A percentile compares a stretch with the other conserved stretches of the same genome.
phyloP scores from a whole-genome alignment of 1,284 basidiomycete species.

The Papiliotrema nemorosa region DNA sequence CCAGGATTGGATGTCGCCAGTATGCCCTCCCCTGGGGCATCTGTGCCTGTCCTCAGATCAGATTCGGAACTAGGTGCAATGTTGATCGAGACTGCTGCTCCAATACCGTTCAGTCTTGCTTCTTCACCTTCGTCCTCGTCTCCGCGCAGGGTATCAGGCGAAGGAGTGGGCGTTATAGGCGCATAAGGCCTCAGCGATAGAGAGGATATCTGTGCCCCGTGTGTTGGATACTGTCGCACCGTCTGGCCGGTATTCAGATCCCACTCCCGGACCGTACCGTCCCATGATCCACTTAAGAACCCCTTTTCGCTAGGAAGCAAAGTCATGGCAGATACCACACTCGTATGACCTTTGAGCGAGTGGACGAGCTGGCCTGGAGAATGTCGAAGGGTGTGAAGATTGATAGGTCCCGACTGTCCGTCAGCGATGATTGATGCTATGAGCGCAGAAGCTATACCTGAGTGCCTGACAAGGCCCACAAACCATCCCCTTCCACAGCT shows the following conservation, averaged over 20 bases:
- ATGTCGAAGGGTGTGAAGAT: slow-evolving; percentile 88
- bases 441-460: slow-evolving; percentile 57
- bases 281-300: slow-evolving; percentile 91
- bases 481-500: slow-evolving; percentile 80
- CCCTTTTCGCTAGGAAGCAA: slow-evolving; percentile 76
- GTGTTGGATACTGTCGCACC: slow-evolving; percentile 72
- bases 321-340: slow-evolving; percentile 79
- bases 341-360: slow-evolving; percentile 66
- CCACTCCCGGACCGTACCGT: slow-evolving; percentile 90
- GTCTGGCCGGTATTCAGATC: slow-evolving; percentile 88
- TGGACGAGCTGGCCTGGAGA: slow-evolving; percentile 78
- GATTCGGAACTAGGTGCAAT: slow-evolving; percentile 38
- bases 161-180: slow-evolving; percentile 18
- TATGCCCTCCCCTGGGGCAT: background rate
- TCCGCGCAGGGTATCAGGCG: slow-evolving; percentile 49
- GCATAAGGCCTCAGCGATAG: slow-evolving; percentile 69
- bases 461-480: slow-evolving; percentile 84
- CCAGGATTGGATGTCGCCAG: background rate
- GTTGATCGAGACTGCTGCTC: slow-evolving; percentile 27
- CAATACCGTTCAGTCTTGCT: slow-evolving; percentile 52
- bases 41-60: slow-evolving; percentile 15
- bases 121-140: slow-evolving; percentile 25
- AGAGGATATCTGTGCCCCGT: slow-evolving; percentile 81
- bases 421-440: slow-evolving; percentile 7
- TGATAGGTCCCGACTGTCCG: slow-evolving; percentile 72